Percentiles rank a stretch among this genome's conserved stretches.
Evolutionary conservation across 2,329 filamentous ascomycete genomes (phyloP).

Genomic region (Pyricularia sp.): DNA sequence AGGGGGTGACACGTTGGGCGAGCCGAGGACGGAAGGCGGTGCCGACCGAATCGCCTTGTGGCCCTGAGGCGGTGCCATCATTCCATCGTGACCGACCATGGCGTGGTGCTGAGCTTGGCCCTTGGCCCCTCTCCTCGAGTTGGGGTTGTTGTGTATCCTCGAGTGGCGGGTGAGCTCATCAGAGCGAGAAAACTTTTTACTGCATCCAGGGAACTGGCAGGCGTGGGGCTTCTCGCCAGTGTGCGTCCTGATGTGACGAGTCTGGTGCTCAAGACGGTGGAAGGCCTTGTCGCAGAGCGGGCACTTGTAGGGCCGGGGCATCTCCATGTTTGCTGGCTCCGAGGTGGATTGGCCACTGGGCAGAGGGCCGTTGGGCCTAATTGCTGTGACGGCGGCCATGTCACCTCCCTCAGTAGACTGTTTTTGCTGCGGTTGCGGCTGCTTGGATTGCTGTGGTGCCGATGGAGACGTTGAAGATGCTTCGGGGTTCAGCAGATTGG

Average conservation of each 20-base stretch:
- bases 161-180: constrained; percentile 96
- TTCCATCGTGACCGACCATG: constrained; percentile 42
- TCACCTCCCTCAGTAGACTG: constrained; percentile 26
- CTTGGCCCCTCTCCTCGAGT: constrained; percentile 90
- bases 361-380: constrained; percentile 54
- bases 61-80: constrained; percentile 69
- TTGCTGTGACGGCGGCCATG: constrained; percentile 43
- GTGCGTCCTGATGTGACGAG: constrained; percentile 78
- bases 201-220: constrained; percentile 91
- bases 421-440: constrained; percentile 18
- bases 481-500: constrained; percentile 62
- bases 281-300: constrained; percentile 97
- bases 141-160: constrained; percentile 97
- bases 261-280: constrained; percentile 93
- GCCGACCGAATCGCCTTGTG: constrained; percentile 82
- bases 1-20: constrained; percentile 93
- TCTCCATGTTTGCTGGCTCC: constrained; percentile 46
- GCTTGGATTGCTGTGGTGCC: constrained; percentile 7
- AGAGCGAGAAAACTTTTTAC: constrained; percentile 79
- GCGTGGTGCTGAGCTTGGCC: constrained; percentile 37
- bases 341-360: constrained; percentile 53
- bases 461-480: constrained; percentile 10
- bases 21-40: constrained; percentile 74
- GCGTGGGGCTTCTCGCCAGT: constrained; percentile 81
- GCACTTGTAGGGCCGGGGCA: constrained; percentile 96